A percentile compares a stretch with the other conserved stretches of the same genome.
phyloP scores from a whole-genome alignment of 768 basidiomycete genomes.

The Boletus edulis region DNA sequence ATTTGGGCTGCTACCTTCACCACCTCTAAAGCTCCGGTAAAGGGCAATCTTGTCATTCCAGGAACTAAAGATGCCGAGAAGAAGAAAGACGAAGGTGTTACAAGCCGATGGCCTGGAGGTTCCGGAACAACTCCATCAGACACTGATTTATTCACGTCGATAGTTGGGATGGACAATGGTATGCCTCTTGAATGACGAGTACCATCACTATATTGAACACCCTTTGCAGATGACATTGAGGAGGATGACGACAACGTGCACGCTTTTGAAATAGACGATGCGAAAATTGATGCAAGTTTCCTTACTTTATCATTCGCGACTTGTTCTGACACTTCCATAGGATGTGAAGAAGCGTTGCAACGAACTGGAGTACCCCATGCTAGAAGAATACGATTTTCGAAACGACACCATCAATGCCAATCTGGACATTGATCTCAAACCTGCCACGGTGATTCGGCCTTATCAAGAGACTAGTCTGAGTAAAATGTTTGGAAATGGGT shows the following conservation, averaged over 20 bases:
- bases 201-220: background rate
- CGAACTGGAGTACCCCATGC: conserved; percentile 95
- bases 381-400: conserved; percentile 99
- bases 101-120: conserved; percentile 28
- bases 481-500: conserved; percentile 99
- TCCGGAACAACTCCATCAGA: conserved; percentile 43
- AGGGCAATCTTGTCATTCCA: conserved; percentile 82
- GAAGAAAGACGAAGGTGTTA: conserved; percentile 58
- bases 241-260: conserved; percentile 98
- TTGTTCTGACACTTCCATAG: conserved; percentile 38
- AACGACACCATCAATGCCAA: conserved; percentile 96
- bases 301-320: conserved; percentile 1
- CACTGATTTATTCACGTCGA: conserved; percentile 86
- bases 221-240: conserved; percentile 80
- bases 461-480: conserved; percentile 98
- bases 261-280: conserved; percentile 93
- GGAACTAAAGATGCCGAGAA: conserved; percentile 77
- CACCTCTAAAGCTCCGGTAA: conserved; percentile 76
- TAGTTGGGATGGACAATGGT: conserved; percentile 94
- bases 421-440: conserved; percentile 97
- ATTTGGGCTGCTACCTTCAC: conserved; percentile 77
- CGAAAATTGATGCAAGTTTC: conserved; percentile 80
- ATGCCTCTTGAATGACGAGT: conserved; percentile 21
- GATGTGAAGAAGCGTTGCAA: conserved; percentile 96
- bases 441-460: conserved; percentile 93